Evolutionary conservation across 2,329 filamentous ascomycete species (phyloP).

Genomic region (Zalaria obscura): DNA sequence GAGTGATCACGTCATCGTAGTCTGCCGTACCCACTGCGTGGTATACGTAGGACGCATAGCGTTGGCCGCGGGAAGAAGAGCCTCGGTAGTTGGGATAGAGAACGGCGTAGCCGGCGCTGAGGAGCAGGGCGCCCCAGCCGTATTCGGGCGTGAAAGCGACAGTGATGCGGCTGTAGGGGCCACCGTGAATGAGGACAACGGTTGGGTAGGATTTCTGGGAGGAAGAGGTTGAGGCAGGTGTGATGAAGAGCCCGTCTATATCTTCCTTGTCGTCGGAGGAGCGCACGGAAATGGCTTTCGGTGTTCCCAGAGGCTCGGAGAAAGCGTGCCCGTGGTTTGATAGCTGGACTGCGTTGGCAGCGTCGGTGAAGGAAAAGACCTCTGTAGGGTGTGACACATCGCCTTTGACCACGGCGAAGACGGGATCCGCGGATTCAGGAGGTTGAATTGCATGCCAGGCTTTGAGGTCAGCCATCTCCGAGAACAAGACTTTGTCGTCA

Average conservation of each 20-base stretch:
- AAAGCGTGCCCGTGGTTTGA: constrained; percentile 13
- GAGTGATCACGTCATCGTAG: constrained; percentile 22
- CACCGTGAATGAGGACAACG: constrained; percentile 22
- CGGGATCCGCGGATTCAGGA: constrained; percentile 6
- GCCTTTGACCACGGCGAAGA: constrained; percentile 14
- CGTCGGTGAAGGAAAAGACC: constrained; percentile 15
- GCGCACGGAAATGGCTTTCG: constrained; percentile 11
- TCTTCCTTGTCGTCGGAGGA: constrained; percentile 15
- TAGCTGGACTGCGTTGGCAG: constrained; percentile 7
- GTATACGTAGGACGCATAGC: constrained; percentile 17
- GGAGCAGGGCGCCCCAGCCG: constrained; percentile 18
- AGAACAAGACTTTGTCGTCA: constrained; percentile 7
- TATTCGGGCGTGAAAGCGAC: constrained; percentile 16
- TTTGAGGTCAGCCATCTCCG: background rate
- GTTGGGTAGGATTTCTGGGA: constrained; percentile 15
- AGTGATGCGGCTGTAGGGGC: constrained; percentile 17
- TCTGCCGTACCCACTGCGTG: constrained; percentile 21
- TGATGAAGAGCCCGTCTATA: constrained; percentile 16
- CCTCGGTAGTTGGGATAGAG: constrained; percentile 27
- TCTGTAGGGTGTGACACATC: constrained; percentile 16
- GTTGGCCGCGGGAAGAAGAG: constrained; percentile 17
- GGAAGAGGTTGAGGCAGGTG: constrained; percentile 7
- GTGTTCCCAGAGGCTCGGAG: constrained; percentile 10
- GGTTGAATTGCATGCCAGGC: background rate
- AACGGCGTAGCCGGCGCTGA: constrained; percentile 23